Conservation (phyloP, 208 protist species). For the Trypanosoma theileri region DNA sequence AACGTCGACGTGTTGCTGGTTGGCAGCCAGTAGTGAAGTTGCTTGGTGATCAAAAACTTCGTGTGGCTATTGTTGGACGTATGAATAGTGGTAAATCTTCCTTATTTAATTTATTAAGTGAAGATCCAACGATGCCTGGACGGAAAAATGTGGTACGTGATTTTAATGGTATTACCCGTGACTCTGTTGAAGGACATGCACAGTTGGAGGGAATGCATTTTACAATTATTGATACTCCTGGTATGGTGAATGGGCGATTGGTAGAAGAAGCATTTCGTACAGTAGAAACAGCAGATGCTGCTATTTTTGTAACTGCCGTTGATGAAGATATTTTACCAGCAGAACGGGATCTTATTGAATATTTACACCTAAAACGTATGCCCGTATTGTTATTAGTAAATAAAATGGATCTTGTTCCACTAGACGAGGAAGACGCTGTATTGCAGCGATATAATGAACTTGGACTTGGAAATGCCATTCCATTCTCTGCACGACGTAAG, state of each 20-base stretch:
- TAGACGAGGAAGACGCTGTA: constrained; percentile 48
- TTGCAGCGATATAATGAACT: constrained; percentile 60
- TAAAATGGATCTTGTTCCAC: constrained; percentile 85
- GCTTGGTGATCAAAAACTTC: constrained; percentile 78
- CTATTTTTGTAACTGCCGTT: constrained; percentile 75
- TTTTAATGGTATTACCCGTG: constrained; percentile 87
- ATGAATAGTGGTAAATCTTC: constrained; percentile 92
- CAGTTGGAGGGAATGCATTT: constrained; percentile 77
- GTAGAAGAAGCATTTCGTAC: constrained; percentile 87
- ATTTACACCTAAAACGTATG: constrained; percentile 66
- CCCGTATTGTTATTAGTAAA: constrained; percentile 82
- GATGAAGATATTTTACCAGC: constrained; percentile 63
- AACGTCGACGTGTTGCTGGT: constrained; percentile 68
- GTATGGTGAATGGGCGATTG: constrained; percentile 67
- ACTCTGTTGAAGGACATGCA: constrained; percentile 78
- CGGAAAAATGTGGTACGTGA: constrained; percentile 78
- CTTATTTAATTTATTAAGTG: constrained; percentile 86
- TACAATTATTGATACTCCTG: constrained; percentile 90
- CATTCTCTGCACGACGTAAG: constrained; percentile 62
- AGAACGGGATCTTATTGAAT: constrained; percentile 68
- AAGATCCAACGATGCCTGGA: constrained; percentile 56
- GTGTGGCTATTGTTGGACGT: constrained; percentile 84
- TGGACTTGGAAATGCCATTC: constrained; percentile 75
- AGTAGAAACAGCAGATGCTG: constrained; percentile 81
- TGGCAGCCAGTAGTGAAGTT: constrained; percentile 85